A percentile compares a stretch with the other conserved stretches of the same genome.
phyloP scores from a whole-genome alignment of 129 eudicot genomes.

The Artemisia tridentata region DNA sequence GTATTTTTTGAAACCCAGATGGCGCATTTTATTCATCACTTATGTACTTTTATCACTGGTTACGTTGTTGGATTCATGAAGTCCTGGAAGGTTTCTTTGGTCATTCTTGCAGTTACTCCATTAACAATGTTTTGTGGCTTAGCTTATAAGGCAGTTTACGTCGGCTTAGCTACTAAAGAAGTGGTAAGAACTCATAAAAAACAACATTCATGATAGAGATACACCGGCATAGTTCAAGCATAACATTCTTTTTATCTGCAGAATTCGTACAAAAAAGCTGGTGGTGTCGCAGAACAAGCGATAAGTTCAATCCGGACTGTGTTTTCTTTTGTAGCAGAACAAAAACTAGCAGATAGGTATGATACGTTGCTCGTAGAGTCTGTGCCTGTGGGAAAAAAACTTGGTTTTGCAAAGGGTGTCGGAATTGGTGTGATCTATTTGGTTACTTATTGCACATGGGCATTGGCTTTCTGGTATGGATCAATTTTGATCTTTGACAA shows the following conservation, averaged over 20 bases:
- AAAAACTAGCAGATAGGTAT: conserved; percentile 53
- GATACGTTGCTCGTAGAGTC: conserved; percentile 48
- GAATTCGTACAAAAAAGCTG: conserved; percentile 75
- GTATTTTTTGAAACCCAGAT: conserved; percentile 44
- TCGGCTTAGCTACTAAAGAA: conserved; percentile 74
- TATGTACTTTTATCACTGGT: conserved; percentile 71
- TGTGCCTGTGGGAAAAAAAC: conserved; percentile 57
- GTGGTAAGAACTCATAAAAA: conserved; percentile 42
- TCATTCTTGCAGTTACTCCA: conserved; percentile 79
- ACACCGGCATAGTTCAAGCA: neutral
- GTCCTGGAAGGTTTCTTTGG: conserved; percentile 72
- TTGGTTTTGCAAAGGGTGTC: conserved; percentile 78
- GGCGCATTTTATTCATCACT: conserved; percentile 78
- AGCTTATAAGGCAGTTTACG: conserved; percentile 77
- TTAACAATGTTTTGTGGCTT: conserved; percentile 83
- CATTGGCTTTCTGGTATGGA: conserved; percentile 89
- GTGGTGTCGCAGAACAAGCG: conserved; percentile 79
- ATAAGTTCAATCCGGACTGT: conserved; percentile 80
- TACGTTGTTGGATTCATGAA: conserved; percentile 59
- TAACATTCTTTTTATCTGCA: conserved; percentile 16
- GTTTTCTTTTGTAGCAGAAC: conserved; percentile 77
- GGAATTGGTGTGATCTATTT: conserved; percentile 82
- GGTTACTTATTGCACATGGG: conserved; percentile 84
- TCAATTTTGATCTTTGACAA: conserved; percentile 54
- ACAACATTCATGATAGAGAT: neutral